These are phyloP conservation scores for Coemansia sp. DNA, from an alignment of 192 early-diverging fungal species.

Conservation along the genomic window DNA sequence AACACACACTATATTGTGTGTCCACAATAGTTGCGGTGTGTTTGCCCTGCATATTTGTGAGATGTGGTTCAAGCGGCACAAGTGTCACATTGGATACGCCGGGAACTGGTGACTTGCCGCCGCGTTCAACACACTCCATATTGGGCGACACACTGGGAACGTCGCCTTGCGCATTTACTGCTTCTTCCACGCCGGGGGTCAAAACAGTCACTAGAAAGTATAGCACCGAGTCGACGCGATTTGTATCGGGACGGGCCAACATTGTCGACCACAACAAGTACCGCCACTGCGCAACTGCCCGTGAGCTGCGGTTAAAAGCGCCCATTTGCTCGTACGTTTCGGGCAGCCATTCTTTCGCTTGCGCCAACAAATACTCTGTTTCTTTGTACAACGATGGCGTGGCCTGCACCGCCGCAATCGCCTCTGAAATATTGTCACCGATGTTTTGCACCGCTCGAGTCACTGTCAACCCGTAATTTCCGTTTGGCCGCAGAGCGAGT, in stretches of 20 bases:
- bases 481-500: not conserved
- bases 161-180: not conserved
- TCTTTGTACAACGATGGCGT: not conserved
- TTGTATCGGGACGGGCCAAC: slow-evolving; percentile 17
- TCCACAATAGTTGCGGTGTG: slow-evolving; percentile 13
- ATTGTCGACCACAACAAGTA: slow-evolving; percentile 39
- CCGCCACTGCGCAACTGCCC: slow-evolving; percentile 34
- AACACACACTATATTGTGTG: slow-evolving; percentile 27
- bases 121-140: slow-evolving; percentile 2
- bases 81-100: not conserved
- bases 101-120: not conserved
- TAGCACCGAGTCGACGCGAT: slow-evolving; percentile 34
- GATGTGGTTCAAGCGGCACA: not conserved
- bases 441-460: slow-evolving; percentile 8
- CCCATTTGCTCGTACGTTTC: not conserved
- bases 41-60: too few species aligned
- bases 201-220: slow-evolving; percentile 24
- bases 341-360: slow-evolving; percentile 17
- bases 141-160: not conserved
- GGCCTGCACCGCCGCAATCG: not conserved
- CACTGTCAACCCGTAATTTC: not conserved
- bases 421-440: not conserved
- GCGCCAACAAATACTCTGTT: slow-evolving; percentile 11
- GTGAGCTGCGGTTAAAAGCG: slow-evolving; percentile 14
- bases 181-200: slow-evolving; percentile 15